phyloP scores from a whole-genome alignment of 2,329 filamentous ascomycete genomes.

The Exserohilum turcica region DNA sequence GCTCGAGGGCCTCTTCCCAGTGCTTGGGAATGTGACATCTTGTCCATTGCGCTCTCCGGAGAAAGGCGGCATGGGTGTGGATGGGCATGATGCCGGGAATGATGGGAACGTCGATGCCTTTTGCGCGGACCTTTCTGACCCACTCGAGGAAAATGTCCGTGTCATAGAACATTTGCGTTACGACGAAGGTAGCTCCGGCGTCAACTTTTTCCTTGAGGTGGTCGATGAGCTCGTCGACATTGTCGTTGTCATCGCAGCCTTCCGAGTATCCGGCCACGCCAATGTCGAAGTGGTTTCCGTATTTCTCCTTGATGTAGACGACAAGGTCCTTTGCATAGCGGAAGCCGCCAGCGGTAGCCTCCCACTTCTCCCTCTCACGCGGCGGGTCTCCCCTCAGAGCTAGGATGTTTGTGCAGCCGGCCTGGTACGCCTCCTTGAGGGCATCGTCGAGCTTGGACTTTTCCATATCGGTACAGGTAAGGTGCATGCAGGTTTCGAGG shows the following conservation, averaged over 20 bases:
- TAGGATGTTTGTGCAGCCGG: constrained; percentile 96
- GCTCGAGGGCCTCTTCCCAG: constrained; percentile 83
- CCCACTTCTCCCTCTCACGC: constrained; percentile 92
- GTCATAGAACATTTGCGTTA: constrained; percentile 99
- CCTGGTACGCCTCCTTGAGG: constrained; percentile 84
- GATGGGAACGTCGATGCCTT: constrained; percentile 82
- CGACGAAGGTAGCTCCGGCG: constrained; percentile 88
- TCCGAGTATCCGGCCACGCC: constrained; percentile 97
- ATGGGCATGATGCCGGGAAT: constrained; percentile 92
- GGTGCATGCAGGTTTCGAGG: constrained; percentile 97
- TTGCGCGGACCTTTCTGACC: constrained; percentile 83
- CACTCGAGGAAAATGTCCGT: constrained; percentile 92
- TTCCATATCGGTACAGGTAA: constrained; percentile 98
- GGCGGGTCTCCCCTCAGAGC: constrained; percentile 93
- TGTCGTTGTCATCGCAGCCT: constrained; percentile 89
- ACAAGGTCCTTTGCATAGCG: constrained; percentile 91
- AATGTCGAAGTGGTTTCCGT: constrained; percentile 93
- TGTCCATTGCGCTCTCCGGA: constrained; percentile 89
- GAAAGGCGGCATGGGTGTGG: constrained; percentile 90
- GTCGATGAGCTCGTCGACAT: constrained; percentile 82
- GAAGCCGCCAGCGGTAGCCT: constrained; percentile 83
- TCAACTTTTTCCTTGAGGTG: constrained; percentile 98
- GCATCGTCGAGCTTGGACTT: constrained; percentile 88
- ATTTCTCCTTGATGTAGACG: constrained; percentile 76
- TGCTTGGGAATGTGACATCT: constrained; percentile 79